A percentile compares a stretch with the other conserved stretches of the same genome.
Conservation (phyloP, 345 rosid species). For the Salix koriyanagi region DNA sequence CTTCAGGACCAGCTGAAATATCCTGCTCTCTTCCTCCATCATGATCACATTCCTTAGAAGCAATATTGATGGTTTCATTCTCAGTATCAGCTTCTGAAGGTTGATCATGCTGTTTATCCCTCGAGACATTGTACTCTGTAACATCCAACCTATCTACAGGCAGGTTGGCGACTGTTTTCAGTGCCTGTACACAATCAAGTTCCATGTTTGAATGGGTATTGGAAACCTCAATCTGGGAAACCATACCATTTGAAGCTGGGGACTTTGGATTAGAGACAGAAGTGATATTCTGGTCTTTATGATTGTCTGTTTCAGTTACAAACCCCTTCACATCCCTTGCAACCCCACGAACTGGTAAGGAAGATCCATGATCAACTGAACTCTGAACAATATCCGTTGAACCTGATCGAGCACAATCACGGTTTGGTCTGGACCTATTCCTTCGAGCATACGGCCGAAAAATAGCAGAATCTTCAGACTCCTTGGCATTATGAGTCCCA, state of each 20-base stretch:
- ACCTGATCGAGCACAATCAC: slow-evolving; percentile 77
- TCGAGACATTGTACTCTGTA: slow-evolving; percentile 30
- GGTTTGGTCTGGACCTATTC: slow-evolving; percentile 78
- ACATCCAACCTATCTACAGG: slow-evolving; percentile 39
- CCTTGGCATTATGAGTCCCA: slow-evolving; percentile 65
- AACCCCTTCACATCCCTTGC: slow-evolving; percentile 55
- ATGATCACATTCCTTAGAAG: slow-evolving; percentile 38
- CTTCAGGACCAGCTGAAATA: slow-evolving; percentile 38
- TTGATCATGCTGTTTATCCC: slow-evolving; percentile 28
- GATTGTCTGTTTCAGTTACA: slow-evolving; percentile 49
- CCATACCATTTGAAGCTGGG: slow-evolving; percentile 51
- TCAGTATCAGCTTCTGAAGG: slow-evolving; percentile 30
- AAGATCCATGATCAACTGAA: slow-evolving; percentile 68
- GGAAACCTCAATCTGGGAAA: slow-evolving; percentile 39
- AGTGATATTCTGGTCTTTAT: slow-evolving; percentile 49
- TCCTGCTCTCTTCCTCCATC: slow-evolving; percentile 39
- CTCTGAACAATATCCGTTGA: slow-evolving; percentile 64
- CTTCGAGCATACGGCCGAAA: slow-evolving; percentile 96
- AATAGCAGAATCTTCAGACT: slow-evolving; percentile 95
- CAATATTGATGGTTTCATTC: slow-evolving; percentile 27
- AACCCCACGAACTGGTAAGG: slow-evolving; percentile 46
- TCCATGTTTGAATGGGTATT: slow-evolving; percentile 42
- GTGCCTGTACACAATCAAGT: slow-evolving; percentile 43
- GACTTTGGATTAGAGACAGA: slow-evolving; percentile 43
- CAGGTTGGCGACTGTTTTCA: slow-evolving; percentile 29